Percentiles rank a stretch among this genome's conserved stretches.
Evolutionary conservation across 192 early-diverging fungal genomes (phyloP).

Genomic region (Irineochytrium annulatum): DNA sequence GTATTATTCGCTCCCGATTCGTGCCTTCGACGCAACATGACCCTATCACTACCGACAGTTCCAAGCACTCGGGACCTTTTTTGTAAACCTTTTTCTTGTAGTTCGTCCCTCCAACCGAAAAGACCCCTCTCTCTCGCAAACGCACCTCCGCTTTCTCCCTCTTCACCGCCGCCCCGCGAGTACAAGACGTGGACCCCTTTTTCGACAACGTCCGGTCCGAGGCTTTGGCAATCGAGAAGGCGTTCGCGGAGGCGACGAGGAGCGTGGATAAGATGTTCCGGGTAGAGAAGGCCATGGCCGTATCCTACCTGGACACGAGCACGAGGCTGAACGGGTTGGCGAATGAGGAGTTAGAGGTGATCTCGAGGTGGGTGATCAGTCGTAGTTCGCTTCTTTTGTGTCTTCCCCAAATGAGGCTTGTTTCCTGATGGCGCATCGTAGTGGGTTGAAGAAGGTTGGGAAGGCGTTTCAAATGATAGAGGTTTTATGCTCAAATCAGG

Average conservation of each 20-base stretch:
- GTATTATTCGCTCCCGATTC: too few relatives aligned
- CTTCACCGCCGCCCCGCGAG: neutral
- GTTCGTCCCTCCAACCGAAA: too few relatives aligned
- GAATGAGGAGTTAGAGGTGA: neutral
- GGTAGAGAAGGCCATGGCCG: slow-evolving; percentile 15
- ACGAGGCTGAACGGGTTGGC: neutral
- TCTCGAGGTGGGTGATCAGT: slow-evolving; percentile 1
- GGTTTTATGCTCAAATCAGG: neutral
- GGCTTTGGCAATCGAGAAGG: slow-evolving; percentile 1
- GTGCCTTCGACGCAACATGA: too few relatives aligned
- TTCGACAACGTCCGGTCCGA: slow-evolving; percentile 19
- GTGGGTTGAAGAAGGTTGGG: neutral
- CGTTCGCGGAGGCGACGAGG: neutral
- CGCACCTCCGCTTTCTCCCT: slow-evolving; percentile 1
- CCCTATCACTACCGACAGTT: too few relatives aligned
- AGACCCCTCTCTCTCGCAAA: too few relatives aligned
- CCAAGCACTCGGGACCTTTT: too few relatives aligned
- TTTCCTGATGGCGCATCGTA: neutral
- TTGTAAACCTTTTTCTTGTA: too few relatives aligned
- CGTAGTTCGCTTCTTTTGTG: too few relatives aligned
- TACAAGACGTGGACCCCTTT: slow-evolving; percentile 32
- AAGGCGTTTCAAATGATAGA: neutral
- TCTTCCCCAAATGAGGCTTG: too few relatives aligned
- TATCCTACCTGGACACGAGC: slow-evolving; percentile 1
- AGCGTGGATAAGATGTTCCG: slow-evolving; percentile 7